Evolutionary conservation across 345 rosid species (phyloP), one percentile per base, ranked within the genome.

Genomic region (Euphorbia peplus): DNA sequence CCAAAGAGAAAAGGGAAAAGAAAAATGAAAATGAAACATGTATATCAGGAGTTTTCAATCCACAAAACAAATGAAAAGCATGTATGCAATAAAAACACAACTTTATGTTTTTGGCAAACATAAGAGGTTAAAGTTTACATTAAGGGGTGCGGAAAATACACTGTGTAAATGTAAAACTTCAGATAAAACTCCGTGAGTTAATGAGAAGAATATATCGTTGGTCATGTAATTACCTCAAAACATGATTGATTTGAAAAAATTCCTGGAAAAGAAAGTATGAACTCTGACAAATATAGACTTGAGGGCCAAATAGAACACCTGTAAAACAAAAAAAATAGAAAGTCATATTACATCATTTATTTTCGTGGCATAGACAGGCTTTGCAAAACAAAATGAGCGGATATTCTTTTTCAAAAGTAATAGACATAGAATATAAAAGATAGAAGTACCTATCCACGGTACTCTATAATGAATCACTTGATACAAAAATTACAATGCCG

Each of bases 231-330:
- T 79, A 89, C 93, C 95, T 90, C 97, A 72, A 93, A 85, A 76
- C 97, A 90, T 44, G 91, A 77, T 78, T 85, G 86, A 51, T 73
- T 53, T 18, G 77, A 67, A 78, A 93, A 86, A 64, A 77, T 74
- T 9, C 89, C 88, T 4, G 87, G 97, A 75, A 70, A 84, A 50
- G 91, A 89, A 77, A 93, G 83, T 63, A 90, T 75, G 61, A 85
- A 76, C 79, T 88, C 97, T 3, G 97, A 91, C 72, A 93, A 75
- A 71, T 76, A 86, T 37, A 90, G 81, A 80, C 92, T 84, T 69
- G 92, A 79, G 4, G 98, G 96, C 96, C 97, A 93, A 64, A 93
- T 64, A 4, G 91, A 87, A 82, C 97, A 90, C 79, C 96, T 88
- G 88, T 37, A 61, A 74, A 62, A 44, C 50, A 66, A 63, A 66